Conservation (phyloP, 106 monocot species). For the Apostasia ramifera region DNA sequence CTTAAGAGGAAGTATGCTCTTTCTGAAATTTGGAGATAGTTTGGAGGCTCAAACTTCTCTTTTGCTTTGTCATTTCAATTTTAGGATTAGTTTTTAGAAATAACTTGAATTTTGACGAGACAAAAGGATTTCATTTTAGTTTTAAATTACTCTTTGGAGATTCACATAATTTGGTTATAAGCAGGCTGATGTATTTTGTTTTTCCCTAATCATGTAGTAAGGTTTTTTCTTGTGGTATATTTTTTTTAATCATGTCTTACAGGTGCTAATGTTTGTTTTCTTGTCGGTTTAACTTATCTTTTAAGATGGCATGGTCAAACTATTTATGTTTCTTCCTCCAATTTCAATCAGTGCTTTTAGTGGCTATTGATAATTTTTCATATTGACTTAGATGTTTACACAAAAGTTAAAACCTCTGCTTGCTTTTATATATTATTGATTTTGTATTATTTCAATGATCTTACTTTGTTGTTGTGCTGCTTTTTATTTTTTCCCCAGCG, state of each 20-base stretch:
- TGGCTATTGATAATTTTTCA: neutral
- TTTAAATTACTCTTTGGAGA: too few relatives aligned
- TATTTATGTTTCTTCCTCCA: neutral
- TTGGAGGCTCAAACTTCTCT: neutral
- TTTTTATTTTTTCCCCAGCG: constrained; percentile 36
- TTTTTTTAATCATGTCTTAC: too few relatives aligned
- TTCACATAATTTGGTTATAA: too few relatives aligned
- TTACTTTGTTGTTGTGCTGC: neutral
- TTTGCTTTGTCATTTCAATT: neutral
- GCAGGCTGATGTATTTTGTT: too few relatives aligned
- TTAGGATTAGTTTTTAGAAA: neutral
- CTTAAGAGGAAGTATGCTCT: neutral
- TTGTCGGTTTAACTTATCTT: neutral
- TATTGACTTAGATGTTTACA: neutral
- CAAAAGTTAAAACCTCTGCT: too few relatives aligned
- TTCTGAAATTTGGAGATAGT: neutral
- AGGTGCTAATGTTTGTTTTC: too few relatives aligned
- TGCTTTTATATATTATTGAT: neutral
- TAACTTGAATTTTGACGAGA: too few relatives aligned
- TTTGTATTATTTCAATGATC: neutral
- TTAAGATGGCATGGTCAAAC: neutral
- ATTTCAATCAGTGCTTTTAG: neutral
- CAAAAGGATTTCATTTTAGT: too few relatives aligned
- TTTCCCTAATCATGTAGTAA: too few relatives aligned
- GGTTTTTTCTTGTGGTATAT: too few relatives aligned